Evolutionary conservation across 1,284 basidiomycete species (phyloP).

Genomic region (Fistulina hepatica): DNA sequence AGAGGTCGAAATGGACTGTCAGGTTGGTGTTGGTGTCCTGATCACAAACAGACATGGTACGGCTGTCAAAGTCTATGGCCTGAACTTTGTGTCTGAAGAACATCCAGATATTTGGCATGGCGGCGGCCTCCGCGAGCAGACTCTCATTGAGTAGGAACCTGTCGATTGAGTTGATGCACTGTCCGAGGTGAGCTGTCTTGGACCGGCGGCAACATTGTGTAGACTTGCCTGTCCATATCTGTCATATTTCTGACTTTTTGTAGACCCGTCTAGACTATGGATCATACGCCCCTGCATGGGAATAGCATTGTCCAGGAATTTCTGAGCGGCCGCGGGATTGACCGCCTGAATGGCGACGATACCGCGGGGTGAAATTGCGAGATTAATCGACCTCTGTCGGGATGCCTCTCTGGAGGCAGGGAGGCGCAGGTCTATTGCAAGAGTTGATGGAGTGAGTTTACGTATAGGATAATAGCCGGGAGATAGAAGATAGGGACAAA

Average conservation of each 20-base stretch:
- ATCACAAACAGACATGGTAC: constrained; percentile 40
- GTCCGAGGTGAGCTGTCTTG: constrained; percentile 17
- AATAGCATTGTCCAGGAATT: constrained; percentile 73
- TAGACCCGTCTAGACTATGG: constrained; percentile 62
- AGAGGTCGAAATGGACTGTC: constrained; percentile 61
- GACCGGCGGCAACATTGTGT: constrained; percentile 15
- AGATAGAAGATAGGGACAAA: constrained; percentile 19
- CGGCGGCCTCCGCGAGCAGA: constrained; percentile 62
- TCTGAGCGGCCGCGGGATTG: constrained; percentile 61
- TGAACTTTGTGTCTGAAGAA: constrained; percentile 78
- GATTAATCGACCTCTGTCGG: constrained; percentile 85
- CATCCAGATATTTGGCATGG: constrained; percentile 52
- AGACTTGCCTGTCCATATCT: constrained; percentile 65
- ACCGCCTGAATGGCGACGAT: constrained; percentile 79
- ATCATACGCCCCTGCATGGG: constrained; percentile 97
- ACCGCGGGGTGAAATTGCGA: constrained; percentile 90
- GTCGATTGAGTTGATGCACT: constrained; percentile 93
- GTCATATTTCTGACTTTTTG: constrained; percentile 81
- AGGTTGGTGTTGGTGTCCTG: constrained; percentile 32
- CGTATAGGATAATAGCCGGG: constrained; percentile 4
- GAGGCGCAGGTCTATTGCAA: constrained; percentile 53
- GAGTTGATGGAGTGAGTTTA: constrained; percentile 9
- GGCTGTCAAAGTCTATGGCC: constrained; percentile 63
- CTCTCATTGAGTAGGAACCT: constrained; percentile 79
- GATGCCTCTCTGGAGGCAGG: constrained; percentile 51